Evolutionary conservation across 2,329 filamentous ascomycete genomes (phyloP).

Genomic region (Hypoxylon sp.): DNA sequence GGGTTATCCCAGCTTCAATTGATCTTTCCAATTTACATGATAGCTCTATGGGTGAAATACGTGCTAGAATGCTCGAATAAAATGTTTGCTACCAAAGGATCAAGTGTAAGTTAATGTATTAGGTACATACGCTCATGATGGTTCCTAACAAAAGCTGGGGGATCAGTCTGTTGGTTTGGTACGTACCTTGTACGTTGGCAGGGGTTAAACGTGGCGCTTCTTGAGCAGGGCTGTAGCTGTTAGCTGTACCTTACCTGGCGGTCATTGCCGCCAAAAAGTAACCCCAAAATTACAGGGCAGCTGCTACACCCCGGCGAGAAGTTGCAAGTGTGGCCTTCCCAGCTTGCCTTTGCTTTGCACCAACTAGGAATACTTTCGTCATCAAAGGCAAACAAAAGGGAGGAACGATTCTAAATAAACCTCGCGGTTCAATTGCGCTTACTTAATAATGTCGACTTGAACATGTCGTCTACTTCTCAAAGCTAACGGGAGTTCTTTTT

Average conservation of each 20-base stretch:
- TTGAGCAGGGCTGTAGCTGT: conserved; percentile 30
- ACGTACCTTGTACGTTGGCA: conserved; percentile 14
- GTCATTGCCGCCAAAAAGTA: conserved; percentile 12
- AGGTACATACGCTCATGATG: background rate
- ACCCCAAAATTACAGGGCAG: conserved; percentile 22
- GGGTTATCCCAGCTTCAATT: background rate
- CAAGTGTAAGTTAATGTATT: background rate
- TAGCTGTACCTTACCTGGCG: background rate
- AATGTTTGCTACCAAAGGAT: background rate
- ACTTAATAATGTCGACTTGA: conserved; percentile 32
- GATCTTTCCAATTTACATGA: background rate
- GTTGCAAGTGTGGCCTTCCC: conserved; percentile 37
- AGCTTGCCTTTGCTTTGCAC: conserved; percentile 14
- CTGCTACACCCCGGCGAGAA: conserved; percentile 23
- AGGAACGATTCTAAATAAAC: conserved; percentile 4
- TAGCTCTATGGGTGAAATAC: background rate
- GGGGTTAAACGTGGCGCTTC: conserved; percentile 33
- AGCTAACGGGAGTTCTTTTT: conserved; percentile 18
- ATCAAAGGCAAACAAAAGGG: conserved; percentile 33
- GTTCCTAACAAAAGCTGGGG: background rate
- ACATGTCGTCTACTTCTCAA: conserved; percentile 30
- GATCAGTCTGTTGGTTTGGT: background rate
- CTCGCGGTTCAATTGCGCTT: background rate
- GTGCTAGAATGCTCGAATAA: background rate
- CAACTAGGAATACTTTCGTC: conserved; percentile 30